Conservation (phyloP, 2,329 filamentous ascomycete genomes). For the Macrophomina phaseolina region DNA sequence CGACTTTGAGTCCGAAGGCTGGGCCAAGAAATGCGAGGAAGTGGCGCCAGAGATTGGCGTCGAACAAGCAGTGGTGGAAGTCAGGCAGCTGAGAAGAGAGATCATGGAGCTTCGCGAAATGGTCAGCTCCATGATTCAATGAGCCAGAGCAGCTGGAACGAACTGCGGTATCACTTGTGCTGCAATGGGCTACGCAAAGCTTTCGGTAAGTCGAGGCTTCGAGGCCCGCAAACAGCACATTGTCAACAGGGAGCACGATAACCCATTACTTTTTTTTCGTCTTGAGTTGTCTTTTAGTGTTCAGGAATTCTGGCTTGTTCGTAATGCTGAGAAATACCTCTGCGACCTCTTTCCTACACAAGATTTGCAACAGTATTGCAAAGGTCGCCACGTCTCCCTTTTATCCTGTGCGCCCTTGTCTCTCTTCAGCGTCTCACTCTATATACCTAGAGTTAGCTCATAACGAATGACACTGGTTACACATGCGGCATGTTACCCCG, state of each 20-base stretch:
- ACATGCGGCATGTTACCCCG: background rate
- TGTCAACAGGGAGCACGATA: background rate
- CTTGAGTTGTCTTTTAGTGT: too few relatives aligned
- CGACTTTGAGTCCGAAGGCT: conserved; percentile 83
- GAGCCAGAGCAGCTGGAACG: background rate
- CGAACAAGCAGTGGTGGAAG: conserved; percentile 75
- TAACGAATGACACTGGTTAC: too few relatives aligned
- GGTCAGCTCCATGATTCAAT: conserved; percentile 48
- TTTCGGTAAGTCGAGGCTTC: background rate
- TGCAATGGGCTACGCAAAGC: background rate
- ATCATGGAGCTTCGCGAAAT: conserved; percentile 59
- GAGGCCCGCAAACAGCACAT: background rate
- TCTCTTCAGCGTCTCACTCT: background rate
- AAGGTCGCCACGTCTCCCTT: too few relatives aligned
- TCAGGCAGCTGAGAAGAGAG: conserved; percentile 51
- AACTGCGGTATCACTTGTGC: too few relatives aligned
- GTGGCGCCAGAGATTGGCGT: conserved; percentile 82
- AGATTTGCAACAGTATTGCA: background rate
- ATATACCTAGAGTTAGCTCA: background rate
- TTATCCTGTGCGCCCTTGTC: background rate
- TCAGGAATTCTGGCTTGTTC: too few relatives aligned
- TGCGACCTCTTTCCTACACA: background rate
- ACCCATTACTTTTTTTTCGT: too few relatives aligned
- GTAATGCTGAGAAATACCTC: too few relatives aligned
- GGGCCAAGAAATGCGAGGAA: conserved; percentile 78